phyloP scores from a whole-genome alignment of 805 yeast genomes.

The Starmerella tilneyi region DNA sequence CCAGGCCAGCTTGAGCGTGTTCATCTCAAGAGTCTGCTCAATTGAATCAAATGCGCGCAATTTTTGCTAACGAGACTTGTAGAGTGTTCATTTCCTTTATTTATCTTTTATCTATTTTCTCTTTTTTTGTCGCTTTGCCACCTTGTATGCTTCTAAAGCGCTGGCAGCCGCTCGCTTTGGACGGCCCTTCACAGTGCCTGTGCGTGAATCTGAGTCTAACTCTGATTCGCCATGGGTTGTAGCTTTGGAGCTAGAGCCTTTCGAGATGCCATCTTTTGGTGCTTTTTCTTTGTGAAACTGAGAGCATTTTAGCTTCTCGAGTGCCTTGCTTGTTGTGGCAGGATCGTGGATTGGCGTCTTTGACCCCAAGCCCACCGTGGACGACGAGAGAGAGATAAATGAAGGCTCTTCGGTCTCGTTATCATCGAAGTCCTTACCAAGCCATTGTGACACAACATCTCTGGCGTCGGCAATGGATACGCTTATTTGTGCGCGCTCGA shows the following conservation, averaged over 20 bases:
- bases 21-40: constrained; percentile 11
- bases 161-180: not conserved
- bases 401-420: constrained; percentile 8
- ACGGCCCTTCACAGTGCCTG: constrained; percentile 3
- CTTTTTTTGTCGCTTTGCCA: constrained; percentile 10
- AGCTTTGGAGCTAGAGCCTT: not conserved
- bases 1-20: constrained; percentile 9
- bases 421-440: constrained; percentile 16
- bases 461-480: constrained; percentile 21
- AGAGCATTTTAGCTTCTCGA: constrained; percentile 7
- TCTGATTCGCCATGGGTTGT: constrained; percentile 7
- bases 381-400: not conserved
- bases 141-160: constrained; percentile 20
- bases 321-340: constrained; percentile 9
- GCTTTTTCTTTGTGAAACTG: not conserved
- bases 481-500: constrained; percentile 21
- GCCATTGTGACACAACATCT: constrained; percentile 21
- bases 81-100: no score
- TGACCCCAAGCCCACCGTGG: constrained; percentile 19
- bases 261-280: no score
- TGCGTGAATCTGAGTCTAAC: constrained; percentile 15
- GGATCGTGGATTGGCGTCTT: not conserved
- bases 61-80: no score
- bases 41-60: not conserved
- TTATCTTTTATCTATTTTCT: not conserved